Conservation (phyloP, 257 asterid species). For the Solanum neorickii region DNA sequence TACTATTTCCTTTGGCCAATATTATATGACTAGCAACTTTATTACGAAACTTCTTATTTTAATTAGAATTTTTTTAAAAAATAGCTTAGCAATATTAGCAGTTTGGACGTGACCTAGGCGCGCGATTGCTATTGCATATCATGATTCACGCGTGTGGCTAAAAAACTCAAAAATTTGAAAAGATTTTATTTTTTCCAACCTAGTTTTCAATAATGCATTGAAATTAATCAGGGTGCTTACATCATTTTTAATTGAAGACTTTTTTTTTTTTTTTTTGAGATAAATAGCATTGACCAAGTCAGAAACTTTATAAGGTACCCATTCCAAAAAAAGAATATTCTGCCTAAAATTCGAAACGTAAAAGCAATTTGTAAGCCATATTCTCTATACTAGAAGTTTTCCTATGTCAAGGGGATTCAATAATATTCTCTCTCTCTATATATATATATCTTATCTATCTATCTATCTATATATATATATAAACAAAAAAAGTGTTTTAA, state of each 20-base stretch:
- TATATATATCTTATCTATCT: too few relatives aligned
- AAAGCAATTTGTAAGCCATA: not conserved
- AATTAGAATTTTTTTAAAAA: slow-evolving; percentile 4
- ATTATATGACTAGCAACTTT: not conserved
- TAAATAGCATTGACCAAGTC: not conserved
- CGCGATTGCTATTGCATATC: too few relatives aligned
- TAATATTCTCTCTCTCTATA: not conserved
- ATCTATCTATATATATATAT: not conserved
- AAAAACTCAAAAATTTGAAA: too few relatives aligned
- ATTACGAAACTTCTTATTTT: not conserved
- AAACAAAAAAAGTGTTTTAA: not conserved
- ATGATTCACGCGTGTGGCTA: too few relatives aligned
- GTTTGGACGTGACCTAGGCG: not conserved
- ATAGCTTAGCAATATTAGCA: not conserved
- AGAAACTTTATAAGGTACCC: not conserved
- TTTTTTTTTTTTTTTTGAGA: not conserved
- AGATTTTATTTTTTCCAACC: too few relatives aligned
- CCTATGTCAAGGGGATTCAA: not conserved
- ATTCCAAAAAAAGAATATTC: not conserved
- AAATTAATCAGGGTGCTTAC: too few relatives aligned
- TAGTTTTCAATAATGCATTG: too few relatives aligned
- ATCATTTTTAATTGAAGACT: not conserved
- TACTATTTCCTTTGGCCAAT: not conserved
- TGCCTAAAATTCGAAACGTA: not conserved
- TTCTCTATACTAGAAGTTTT: not conserved